A percentile compares a stretch with the other conserved stretches of the same genome.
Conservation (phyloP, 1,139 yeast species). For the Nadsonia starkeyi-henricii region DNA sequence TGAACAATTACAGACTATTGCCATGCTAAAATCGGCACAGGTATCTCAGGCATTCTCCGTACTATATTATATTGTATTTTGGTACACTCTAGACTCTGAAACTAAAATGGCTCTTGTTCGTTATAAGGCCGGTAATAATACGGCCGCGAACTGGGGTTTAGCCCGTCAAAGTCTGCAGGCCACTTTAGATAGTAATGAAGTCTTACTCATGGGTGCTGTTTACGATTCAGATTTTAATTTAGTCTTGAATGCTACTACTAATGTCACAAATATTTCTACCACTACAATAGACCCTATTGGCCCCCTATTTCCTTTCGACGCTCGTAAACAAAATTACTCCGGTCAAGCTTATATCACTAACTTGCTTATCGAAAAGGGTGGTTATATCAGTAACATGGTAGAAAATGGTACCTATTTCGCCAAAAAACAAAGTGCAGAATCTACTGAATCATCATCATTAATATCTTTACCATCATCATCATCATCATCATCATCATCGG, state of each 20-base stretch:
- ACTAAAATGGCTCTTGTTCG: slow-evolving; percentile 46
- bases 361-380: background rate
- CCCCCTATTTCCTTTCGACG: background rate
- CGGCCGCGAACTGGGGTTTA: slow-evolving; percentile 33
- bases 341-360: background rate
- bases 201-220: slow-evolving; percentile 50
- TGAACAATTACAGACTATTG: slow-evolving; percentile 61
- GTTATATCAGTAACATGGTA: background rate
- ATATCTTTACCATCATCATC: background rate
- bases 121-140: slow-evolving; percentile 60
- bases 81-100: slow-evolving; percentile 50
- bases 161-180: slow-evolving; percentile 28
- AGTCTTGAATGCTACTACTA: slow-evolving; percentile 22
- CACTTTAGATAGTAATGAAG: slow-evolving; percentile 39
- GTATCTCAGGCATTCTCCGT: slow-evolving; percentile 51
- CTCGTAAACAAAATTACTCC: background rate
- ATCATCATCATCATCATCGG: background rate
- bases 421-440: background rate
- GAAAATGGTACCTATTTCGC: background rate
- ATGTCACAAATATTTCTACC: background rate
- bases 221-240: slow-evolving; percentile 40
- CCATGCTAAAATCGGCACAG: slow-evolving; percentile 71
- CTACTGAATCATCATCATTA: background rate
- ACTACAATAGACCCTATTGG: background rate
- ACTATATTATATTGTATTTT: slow-evolving; percentile 54